Evolutionary conservation across 495 filamentous ascomycete genomes (phyloP).

Genomic region (Thozetella sp.): DNA sequence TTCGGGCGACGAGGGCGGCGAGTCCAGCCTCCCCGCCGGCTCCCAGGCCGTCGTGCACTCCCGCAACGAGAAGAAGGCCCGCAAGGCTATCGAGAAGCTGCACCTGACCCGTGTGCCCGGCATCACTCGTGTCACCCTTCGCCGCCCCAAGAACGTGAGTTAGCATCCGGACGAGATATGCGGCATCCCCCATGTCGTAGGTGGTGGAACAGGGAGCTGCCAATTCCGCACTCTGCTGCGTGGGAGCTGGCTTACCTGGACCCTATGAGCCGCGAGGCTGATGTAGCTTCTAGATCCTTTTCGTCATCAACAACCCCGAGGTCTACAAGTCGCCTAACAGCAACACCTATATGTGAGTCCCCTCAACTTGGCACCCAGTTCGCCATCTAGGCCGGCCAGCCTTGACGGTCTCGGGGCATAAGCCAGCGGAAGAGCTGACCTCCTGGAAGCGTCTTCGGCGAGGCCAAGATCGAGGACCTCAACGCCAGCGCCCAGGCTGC

Average conservation of each 20-base stretch:
- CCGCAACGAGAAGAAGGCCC: slow-evolving; percentile 99
- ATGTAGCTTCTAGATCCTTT: slow-evolving; percentile 74
- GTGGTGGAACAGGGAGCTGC: no score
- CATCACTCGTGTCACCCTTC: slow-evolving; percentile 96
- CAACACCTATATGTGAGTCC: slow-evolving; percentile 97
- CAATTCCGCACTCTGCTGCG: no score
- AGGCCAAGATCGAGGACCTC: slow-evolving; percentile 99
- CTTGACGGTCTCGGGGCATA: no score
- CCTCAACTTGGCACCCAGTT: background rate
- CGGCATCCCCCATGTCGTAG: no score
- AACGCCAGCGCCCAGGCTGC: slow-evolving; percentile 96
- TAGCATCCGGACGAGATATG: background rate
- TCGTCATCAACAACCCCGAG: slow-evolving; percentile 99
- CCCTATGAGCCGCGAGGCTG: background rate
- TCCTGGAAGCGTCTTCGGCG: slow-evolving; percentile 86
- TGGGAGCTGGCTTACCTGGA: no score
- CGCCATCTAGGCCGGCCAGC: background rate
- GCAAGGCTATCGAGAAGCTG: slow-evolving; percentile 97
- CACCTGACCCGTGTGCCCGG: slow-evolving; percentile 94
- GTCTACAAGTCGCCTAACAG: slow-evolving; percentile 98
- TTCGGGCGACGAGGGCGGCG: slow-evolving; percentile 71
- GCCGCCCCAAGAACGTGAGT: slow-evolving; percentile 97
- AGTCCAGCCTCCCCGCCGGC: slow-evolving; percentile 77
- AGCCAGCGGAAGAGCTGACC: slow-evolving; percentile 2
- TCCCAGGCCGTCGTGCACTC: slow-evolving; percentile 90